Base-by-base conservation (phyloP, 768 basidiomycete genomes). In the Leccinum subgranulosum region DNA sequence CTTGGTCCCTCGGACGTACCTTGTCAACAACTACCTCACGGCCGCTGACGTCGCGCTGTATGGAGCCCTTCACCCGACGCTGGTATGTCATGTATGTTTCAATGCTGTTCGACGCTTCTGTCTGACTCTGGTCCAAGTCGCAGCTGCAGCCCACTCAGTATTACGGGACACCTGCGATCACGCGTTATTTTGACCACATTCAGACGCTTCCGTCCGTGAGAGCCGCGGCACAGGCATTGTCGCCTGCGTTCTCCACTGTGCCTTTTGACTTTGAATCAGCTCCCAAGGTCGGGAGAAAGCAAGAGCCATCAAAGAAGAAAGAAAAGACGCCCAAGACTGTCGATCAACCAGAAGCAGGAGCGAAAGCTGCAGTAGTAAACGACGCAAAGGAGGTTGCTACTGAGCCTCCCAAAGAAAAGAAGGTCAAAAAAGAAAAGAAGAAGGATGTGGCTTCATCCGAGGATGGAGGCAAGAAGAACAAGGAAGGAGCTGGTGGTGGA, bases 121-220 rank as follows among this genome's bases (percentile, higher is more conserved):
- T 58, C 58, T 67, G 33, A 72, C 53, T 19, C 33, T 4, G 4
- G 10, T 17, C 58, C 33, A 70, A 96, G 88, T 83, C 88, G 9
- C 84, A 86, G 67, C 76, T 89, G 17, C 81, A 84, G 64, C 79
- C 89, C 5, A 63, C 80, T n/a, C 83, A 90, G 68, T 88, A 91
- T 76, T 87, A 91, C 69, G 75, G 86, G 17, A 82, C 85, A 54
- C 94, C 96, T 6, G 81, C 91, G 21, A 72, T 98, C 39, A 90
- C 90, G 43, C 90, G 97, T 47, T 98, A 96, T 79, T 96, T 98
- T 69, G 90, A 95, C 74, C 93, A 98, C 74, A 82, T 99, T 57
- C 96, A 98, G 75, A 80, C 84, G 48, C 78, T 78, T 21, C 78
- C 86, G 6, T 71, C 81, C 15, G 84, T 97, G 41, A 79, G 83